Evolutionary conservation across 768 basidiomycete genomes (phyloP).

Genomic region (Rhodocollybia butyracea): DNA sequence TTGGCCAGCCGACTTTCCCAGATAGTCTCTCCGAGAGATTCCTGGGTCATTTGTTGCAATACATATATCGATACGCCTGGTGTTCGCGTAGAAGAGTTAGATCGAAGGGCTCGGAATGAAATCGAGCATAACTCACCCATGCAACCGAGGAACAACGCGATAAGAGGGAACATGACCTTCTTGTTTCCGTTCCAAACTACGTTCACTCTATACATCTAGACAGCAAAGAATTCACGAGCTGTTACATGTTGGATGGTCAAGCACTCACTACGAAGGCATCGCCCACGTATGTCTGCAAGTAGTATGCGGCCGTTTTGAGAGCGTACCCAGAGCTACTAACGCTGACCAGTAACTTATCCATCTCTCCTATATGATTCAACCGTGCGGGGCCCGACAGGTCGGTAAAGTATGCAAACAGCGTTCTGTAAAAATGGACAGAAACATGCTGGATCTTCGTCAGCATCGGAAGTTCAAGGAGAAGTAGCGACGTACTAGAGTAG

Average conservation of each 20-base stretch:
- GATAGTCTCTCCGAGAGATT: neutral
- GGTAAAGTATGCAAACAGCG: neutral
- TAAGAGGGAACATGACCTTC: neutral
- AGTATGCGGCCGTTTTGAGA: constrained; percentile 1
- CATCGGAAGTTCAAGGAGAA: neutral
- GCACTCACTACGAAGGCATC: constrained; percentile 1
- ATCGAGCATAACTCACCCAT: neutral
- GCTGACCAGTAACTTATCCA: neutral
- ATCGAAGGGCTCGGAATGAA: neutral
- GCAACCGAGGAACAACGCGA: neutral
- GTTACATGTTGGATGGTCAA: too few species aligned
- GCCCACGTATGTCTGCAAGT: neutral
- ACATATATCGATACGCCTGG: constrained; percentile 3
- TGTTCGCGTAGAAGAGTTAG: neutral
- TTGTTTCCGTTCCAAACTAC: constrained; percentile 2
- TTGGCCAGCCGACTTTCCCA: neutral
- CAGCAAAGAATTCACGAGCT: neutral
- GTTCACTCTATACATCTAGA: neutral
- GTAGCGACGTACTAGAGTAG: neutral
- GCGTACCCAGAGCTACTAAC: neutral
- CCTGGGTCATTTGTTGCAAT: neutral
- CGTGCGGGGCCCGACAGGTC: neutral
- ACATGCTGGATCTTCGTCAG: neutral
- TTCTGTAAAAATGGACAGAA: neutral
- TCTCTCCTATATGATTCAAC: neutral